Evolutionary conservation across 1,284 basidiomycete genomes (phyloP).

Genomic region (Cutaneotrichosporon dermatis): DNA sequence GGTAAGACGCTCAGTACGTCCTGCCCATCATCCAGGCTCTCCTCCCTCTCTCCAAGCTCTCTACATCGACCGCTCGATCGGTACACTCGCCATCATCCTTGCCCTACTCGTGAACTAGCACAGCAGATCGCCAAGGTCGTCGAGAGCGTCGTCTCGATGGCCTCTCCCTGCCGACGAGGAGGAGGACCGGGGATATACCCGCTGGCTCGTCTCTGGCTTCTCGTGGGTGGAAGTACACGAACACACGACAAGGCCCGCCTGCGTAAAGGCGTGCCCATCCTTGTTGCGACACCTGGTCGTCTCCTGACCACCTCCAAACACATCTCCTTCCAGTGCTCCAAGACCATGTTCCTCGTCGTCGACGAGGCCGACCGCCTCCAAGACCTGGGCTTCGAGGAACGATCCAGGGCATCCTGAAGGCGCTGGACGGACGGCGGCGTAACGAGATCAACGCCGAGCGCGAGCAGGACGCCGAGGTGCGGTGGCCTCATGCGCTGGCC

Average conservation of each 20-base stretch:
- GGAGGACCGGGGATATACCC: conserved; percentile 58
- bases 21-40: conserved; percentile 93
- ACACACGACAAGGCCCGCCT: conserved; percentile 70
- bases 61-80: conserved; percentile 79
- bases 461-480: conserved; percentile 59
- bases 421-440: conserved; percentile 71
- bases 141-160: conserved; percentile 64
- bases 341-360: conserved; percentile 90
- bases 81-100: conserved; percentile 90
- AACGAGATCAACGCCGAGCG: conserved; percentile 67
- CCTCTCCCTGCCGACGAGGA: conserved; percentile 52
- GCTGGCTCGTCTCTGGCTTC: conserved; percentile 92
- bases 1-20: conserved; percentile 92
- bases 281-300: conserved; percentile 67
- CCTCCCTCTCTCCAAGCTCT: conserved; percentile 76
- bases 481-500: conserved; percentile 49
- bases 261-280: conserved; percentile 66
- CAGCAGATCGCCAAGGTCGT: conserved; percentile 81
- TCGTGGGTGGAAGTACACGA: conserved; percentile 72
- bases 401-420: conserved; percentile 74
- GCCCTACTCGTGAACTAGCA: conserved; percentile 89
- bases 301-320: conserved; percentile 77
- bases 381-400: conserved; percentile 66
- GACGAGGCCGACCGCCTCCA: conserved; percentile 92
- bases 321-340: conserved; percentile 83